Base-by-base conservation (phyloP, 73 alveolate genomes). In the Paraurostyla sp. region DNA sequence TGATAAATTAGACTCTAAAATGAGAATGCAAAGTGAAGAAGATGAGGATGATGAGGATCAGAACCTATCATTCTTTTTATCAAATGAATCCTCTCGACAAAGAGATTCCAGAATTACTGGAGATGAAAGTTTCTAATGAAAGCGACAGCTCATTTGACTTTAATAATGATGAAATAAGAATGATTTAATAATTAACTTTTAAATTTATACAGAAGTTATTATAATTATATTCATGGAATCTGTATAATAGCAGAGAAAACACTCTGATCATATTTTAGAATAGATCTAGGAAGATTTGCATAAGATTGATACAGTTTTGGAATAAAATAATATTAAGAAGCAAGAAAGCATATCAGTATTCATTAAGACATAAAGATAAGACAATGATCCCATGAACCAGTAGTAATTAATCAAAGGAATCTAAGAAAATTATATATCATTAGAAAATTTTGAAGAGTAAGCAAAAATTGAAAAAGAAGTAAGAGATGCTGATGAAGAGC, bases 91-190 rank as follows among this genome's bases (percentile, higher is more conserved):
- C 3, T 38, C 60, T 7, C 35, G 41, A 35, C 82, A 65, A 30
- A 33, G 82, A 38, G 82, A 65, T 23, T 65, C 82, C 2, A 65
- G 82, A 65, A 38, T 65, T 6, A 32, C 82, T 7, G 82, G 82
- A 11, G 82, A 65, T 65, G 82, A 65, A 65, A 65, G 82, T 40
- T 65, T 65, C 58, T 35, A 65, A 35, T 40, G 82, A 65, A 25
- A 60, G 56, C 56, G n/a, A 16, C 56, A 45, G 56, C 16, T 45
- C 16, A 11, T 11, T 16, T 59, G 23, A 27, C 4, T 4, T n/a
- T 20, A 40, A 35, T 35, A 65, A 11, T 65, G 82, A 65, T 33
- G 56, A 65, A 65, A 33, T 60, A 30, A 7, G 45, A 60, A 33
- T 60, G 78, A 60, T 60, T 30, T 18, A 9, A 60, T 60, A 29